phyloP scores from a whole-genome alignment of 306 rosid genomes.

The Malus sylvestris region DNA sequence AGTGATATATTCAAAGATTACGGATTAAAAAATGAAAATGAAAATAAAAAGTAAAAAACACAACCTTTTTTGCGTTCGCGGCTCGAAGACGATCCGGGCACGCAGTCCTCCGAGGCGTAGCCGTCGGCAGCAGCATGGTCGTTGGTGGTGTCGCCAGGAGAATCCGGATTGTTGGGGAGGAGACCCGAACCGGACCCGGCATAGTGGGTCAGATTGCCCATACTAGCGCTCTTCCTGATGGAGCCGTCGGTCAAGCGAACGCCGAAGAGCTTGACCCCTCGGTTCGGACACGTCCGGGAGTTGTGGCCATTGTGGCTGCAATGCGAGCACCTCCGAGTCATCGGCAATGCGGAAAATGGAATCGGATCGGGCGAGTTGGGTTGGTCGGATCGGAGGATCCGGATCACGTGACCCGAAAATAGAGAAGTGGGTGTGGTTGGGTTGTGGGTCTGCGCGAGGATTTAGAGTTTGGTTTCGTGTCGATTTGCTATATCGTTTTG shows the following conservation, averaged over 20 bases:
- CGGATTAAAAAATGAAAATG: not conserved
- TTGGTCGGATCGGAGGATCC: constrained; percentile 35
- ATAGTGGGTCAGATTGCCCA: constrained; percentile 93
- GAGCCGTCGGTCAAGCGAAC: constrained; percentile 92
- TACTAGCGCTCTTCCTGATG: constrained; percentile 92
- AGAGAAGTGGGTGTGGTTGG: constrained; percentile 5
- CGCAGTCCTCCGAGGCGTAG: constrained; percentile 94
- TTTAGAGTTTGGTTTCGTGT: not conserved
- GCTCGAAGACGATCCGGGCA: constrained; percentile 87
- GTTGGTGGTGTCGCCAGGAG: constrained; percentile 69
- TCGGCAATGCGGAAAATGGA: constrained; percentile 15
- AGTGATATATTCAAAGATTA: constrained; percentile 4
- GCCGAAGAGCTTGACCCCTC: constrained; percentile 89
- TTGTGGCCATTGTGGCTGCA: constrained; percentile 98
- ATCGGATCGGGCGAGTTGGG: constrained; percentile 9
- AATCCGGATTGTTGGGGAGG: constrained; percentile 47
- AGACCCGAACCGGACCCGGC: constrained; percentile 43
- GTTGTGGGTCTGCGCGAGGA: not conserved
- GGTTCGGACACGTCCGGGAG: constrained; percentile 92
- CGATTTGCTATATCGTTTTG: not conserved
- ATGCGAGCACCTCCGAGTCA: constrained; percentile 97
- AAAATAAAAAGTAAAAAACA: not conserved
- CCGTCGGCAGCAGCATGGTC: constrained; percentile 80
- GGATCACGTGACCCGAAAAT: constrained; percentile 27
- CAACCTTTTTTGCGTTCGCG: constrained; percentile 96